Evolutionary conservation across 345 rosid species (phyloP), one percentile per base, ranked within the genome.

Genomic region (Populus nigra): DNA sequence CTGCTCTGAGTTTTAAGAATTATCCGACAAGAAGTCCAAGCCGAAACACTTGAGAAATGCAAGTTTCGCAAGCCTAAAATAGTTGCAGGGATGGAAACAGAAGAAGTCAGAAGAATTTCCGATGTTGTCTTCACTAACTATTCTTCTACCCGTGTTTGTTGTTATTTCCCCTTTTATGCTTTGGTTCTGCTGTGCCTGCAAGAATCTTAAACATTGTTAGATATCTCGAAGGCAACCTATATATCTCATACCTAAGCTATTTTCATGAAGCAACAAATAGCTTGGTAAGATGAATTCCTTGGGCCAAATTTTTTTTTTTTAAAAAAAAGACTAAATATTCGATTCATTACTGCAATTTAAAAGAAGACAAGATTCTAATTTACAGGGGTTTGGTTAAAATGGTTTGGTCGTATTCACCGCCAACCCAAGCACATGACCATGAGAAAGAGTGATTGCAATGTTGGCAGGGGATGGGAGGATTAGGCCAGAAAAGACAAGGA

Each of bases 11-110:
- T 7, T 78, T 20, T 76, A 76, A 69, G 76, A 72, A 43, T 63
- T 65, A 4, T 79, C 84, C 22, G 57, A 63, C 16, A 41, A 7
- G 45, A 63, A 57, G 45, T 86, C 87, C 17, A 86, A 73, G 0
- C 90, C 90, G 4, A 88, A 78, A 73, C 90, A 88, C 80, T 84
- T 88, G 49, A 88, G 90, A 67, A 88, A 84, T 12, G 85, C 88
- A 65, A 78, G 72, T 49, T 80, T 87, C 5, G 90, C 90, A 49
- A 85, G 78, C 85, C 77, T 84, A 38, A 85, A 75, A 79, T 85
- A 85, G 74, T 84, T 74, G 83, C 88, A 88, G 2, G 88, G 90
- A 81, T 88, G 90, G 74, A 76, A 57, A 27, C 63, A 23, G 59
- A 41, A 23, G 77, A 27, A 38, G 68, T 17, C 23, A 29, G 66